Conservation (phyloP, 108 stramenopile genomes). For the Chaetoceros muelleri region DNA sequence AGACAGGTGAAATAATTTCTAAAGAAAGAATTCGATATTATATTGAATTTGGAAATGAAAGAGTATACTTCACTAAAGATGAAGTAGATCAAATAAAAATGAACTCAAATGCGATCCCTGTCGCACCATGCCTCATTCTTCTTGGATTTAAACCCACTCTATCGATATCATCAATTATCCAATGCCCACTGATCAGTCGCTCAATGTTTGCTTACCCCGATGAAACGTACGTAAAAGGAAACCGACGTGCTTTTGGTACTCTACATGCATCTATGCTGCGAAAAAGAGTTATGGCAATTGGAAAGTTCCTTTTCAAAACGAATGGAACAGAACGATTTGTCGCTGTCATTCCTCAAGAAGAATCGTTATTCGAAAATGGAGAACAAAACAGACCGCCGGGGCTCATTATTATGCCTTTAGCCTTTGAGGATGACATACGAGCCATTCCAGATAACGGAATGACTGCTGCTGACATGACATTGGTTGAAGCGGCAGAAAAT, state of each 20-base stretch:
- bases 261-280: slow-evolving; percentile 53
- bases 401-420: slow-evolving; percentile 36
- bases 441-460: slow-evolving; percentile 10
- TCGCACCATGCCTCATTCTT: slow-evolving; percentile 27
- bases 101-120: slow-evolving; percentile 21
- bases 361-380: slow-evolving; percentile 8
- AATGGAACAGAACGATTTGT: slow-evolving; percentile 39
- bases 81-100: slow-evolving; percentile 17
- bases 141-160: slow-evolving; percentile 47
- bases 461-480: slow-evolving; percentile 21
- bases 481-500: slow-evolving; percentile 42
- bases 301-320: slow-evolving; percentile 42
- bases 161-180: slow-evolving; percentile 17
- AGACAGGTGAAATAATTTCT: neutral
- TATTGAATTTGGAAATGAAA: slow-evolving; percentile 23
- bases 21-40: slow-evolving; percentile 19
- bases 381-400: slow-evolving; percentile 17
- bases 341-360: slow-evolving; percentile 47
- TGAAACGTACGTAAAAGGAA: slow-evolving; percentile 33
- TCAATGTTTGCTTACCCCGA: slow-evolving; percentile 44
- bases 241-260: slow-evolving; percentile 38
- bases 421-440: slow-evolving; percentile 59
- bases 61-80: slow-evolving; percentile 10
- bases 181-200: slow-evolving; percentile 5
- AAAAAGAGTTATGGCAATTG: slow-evolving; percentile 59